A percentile compares a stretch with the other conserved stretches of the same genome.
Evolutionary conservation across 805 yeast genomes (phyloP).

Genomic region (Ogataea minuta): DNA sequence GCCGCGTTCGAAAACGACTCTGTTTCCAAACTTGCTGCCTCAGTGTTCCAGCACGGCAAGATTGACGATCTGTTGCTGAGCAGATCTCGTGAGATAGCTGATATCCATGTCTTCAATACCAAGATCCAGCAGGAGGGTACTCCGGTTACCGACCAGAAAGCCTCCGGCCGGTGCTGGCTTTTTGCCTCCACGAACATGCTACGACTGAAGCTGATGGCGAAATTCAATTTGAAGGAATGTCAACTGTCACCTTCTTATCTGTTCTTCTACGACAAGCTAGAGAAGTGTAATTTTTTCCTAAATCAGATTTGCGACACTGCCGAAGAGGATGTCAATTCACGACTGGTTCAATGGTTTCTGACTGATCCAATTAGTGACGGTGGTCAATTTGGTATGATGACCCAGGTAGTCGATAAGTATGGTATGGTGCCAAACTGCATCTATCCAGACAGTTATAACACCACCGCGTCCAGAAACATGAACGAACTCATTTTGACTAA

Average conservation of each 20-base stretch:
- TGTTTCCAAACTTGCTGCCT: slow-evolving; percentile 32
- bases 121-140: slow-evolving; percentile 49
- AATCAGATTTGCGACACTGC: slow-evolving; percentile 74
- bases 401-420: slow-evolving; percentile 73
- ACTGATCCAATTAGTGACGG: slow-evolving; percentile 75
- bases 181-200: slow-evolving; percentile 79
- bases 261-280: slow-evolving; percentile 83
- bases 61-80: slow-evolving; percentile 41
- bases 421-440: slow-evolving; percentile 74
- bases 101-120: slow-evolving; percentile 40
- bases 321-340: slow-evolving; percentile 62
- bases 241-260: slow-evolving; percentile 77
- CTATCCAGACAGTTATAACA: slow-evolving; percentile 65
- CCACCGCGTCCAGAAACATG: slow-evolving; percentile 50
- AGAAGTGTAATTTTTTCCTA: slow-evolving; percentile 76
- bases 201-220: slow-evolving; percentile 59
- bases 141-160: slow-evolving; percentile 71
- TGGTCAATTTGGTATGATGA: slow-evolving; percentile 85
- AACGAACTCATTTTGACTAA: slow-evolving; percentile 65
- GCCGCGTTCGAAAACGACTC: slow-evolving; percentile 27
- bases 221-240: slow-evolving; percentile 62
- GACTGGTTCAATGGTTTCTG: slow-evolving; percentile 65
- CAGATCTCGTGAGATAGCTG: slow-evolving; percentile 32
- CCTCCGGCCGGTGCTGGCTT: slow-evolving; percentile 86
- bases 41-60: slow-evolving; percentile 34